Evolutionary conservation across 176 grass and related monocot genomes (phyloP).

Genomic region (Tillandsia leiboldiana): DNA sequence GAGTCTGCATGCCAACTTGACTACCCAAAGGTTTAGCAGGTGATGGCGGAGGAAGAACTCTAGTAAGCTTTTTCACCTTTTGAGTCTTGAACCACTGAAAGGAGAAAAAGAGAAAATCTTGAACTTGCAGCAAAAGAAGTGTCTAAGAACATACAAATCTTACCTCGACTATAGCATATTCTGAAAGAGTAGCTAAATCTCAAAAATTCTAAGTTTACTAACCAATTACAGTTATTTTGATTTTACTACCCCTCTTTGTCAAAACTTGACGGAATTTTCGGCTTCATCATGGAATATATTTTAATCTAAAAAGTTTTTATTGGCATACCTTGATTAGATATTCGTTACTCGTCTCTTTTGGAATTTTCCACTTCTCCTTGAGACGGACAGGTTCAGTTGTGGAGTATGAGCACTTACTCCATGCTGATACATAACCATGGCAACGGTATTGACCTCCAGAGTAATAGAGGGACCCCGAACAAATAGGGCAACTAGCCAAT

Average conservation of each 20-base stretch:
- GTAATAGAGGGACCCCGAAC: conserved; percentile 53
- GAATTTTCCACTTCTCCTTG: conserved; percentile 78
- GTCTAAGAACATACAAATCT: background rate
- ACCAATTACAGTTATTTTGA: too few species aligned
- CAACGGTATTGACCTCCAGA: conserved; percentile 63
- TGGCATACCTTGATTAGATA: conserved; percentile 66
- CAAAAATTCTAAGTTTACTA: too few species aligned
- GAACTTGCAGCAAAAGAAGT: conserved; percentile 12
- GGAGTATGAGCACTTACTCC: conserved; percentile 82
- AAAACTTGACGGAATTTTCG: too few species aligned
- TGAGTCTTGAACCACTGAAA: conserved; percentile 96
- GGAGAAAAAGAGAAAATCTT: conserved; percentile 8
- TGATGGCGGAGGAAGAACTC: conserved; percentile 72
- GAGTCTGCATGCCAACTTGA: conserved; percentile 24
- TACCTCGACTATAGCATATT: background rate
- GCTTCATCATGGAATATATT: too few species aligned
- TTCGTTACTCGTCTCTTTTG: conserved; percentile 43
- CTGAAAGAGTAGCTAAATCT: too few species aligned
- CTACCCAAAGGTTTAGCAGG: conserved; percentile 42
- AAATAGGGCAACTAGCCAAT: conserved; percentile 72
- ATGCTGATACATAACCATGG: conserved; percentile 79
- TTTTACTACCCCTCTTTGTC: too few species aligned
- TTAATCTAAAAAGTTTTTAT: background rate
- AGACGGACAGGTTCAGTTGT: conserved; percentile 59
- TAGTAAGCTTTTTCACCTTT: conserved; percentile 63